Conservation (phyloP, 2,329 filamentous ascomycete genomes). For the Alternaria triticina region DNA sequence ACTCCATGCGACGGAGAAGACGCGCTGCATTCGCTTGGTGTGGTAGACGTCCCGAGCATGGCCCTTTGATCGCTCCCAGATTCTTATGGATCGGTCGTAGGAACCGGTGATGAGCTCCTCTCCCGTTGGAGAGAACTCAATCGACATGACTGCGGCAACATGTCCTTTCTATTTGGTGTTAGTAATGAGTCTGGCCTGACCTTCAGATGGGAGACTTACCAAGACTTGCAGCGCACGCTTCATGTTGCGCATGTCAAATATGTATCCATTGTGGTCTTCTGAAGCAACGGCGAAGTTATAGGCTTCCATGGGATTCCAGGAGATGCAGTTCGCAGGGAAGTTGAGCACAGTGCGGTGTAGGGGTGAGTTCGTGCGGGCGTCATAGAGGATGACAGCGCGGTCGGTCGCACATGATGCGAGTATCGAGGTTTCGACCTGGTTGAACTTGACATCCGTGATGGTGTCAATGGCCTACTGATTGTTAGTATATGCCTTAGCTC, state of each 20-base stretch:
- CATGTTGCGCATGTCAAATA: conserved; percentile 95
- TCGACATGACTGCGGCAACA: conserved; percentile 91
- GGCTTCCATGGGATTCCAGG: conserved; percentile 95
- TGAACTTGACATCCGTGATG: conserved; percentile 87
- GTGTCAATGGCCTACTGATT: conserved; percentile 69
- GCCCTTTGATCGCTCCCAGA: conserved; percentile 81
- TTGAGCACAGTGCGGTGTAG: conserved; percentile 81
- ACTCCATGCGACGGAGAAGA: conserved; percentile 84
- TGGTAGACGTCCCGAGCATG: conserved; percentile 94
- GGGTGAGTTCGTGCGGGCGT: conserved; percentile 84
- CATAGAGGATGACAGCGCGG: conserved; percentile 86
- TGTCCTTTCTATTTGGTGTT: conserved; percentile 68
- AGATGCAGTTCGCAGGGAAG: conserved; percentile 92
- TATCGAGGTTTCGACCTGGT: conserved; percentile 91
- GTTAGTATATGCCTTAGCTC: neutral
- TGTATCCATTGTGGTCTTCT: conserved; percentile 90
- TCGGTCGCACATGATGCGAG: conserved; percentile 86
- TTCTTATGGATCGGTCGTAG: conserved; percentile 84
- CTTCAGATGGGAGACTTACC: neutral
- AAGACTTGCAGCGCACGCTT: conserved; percentile 86
- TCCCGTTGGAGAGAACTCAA: conserved; percentile 93
- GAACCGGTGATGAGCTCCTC: conserved; percentile 91
- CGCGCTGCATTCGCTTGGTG: conserved; percentile 96
- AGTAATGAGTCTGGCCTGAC: neutral
- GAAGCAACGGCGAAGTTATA: conserved; percentile 94